Evolutionary conservation across 2,329 filamentous ascomycete genomes (phyloP).

Genomic region (Tolypocladium tropicale): DNA sequence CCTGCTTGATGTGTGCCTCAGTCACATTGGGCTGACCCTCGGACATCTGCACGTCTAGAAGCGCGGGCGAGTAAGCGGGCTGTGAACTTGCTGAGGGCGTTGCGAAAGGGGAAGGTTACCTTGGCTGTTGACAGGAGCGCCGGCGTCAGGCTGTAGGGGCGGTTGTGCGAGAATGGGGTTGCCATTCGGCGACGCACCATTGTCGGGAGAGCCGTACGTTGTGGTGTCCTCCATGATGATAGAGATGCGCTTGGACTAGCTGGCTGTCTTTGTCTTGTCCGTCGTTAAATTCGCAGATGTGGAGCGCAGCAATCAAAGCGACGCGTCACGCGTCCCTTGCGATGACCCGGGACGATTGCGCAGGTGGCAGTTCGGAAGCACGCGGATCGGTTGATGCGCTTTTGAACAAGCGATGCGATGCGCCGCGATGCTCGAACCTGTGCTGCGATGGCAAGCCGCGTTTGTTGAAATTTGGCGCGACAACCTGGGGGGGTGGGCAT

Average conservation of each 20-base stretch:
- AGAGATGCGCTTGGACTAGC: background rate
- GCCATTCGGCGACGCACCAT: slow-evolving; percentile 44
- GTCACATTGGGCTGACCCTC: slow-evolving; percentile 28
- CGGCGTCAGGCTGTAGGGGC: slow-evolving; percentile 34
- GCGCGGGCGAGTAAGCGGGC: slow-evolving; percentile 1
- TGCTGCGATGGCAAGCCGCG: slow-evolving; percentile 17
- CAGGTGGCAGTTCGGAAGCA: background rate
- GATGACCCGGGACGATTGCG: background rate
- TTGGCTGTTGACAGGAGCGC: slow-evolving; percentile 29
- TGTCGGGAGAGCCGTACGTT: slow-evolving; percentile 47
- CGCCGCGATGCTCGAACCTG: slow-evolving; percentile 15
- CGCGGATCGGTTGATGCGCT: background rate
- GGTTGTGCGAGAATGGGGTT: slow-evolving; percentile 48
- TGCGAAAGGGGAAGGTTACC: slow-evolving; percentile 24
- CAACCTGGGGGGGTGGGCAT: slow-evolving; percentile 5
- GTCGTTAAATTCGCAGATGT: background rate
- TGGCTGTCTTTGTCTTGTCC: slow-evolving; percentile 6
- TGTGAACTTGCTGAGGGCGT: background rate
- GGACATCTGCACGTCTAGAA: slow-evolving; percentile 53
- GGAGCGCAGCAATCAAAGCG: slow-evolving; percentile 3
- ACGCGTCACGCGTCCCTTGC: slow-evolving; percentile 6
- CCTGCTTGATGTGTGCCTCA: slow-evolving; percentile 47
- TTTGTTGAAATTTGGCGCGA: slow-evolving; percentile 29
- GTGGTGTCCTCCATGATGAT: slow-evolving; percentile 47
- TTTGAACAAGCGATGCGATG: slow-evolving; percentile 5